A percentile compares a stretch with the other conserved stretches of the same genome.
Conservation (phyloP, 495 filamentous ascomycete species). For the Aspergillus coremiiformis region DNA sequence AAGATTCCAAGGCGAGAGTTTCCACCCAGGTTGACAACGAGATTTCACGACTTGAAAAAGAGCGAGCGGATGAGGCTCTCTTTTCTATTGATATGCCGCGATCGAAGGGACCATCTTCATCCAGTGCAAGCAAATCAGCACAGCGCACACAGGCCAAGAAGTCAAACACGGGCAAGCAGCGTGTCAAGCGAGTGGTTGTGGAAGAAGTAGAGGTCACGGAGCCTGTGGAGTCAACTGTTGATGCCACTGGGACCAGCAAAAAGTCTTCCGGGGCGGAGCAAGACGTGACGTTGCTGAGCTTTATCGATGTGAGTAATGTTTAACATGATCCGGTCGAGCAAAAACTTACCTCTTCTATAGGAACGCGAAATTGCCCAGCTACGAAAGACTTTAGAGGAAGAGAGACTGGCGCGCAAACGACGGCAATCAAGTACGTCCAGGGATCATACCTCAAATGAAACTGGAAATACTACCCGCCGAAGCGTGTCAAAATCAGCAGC, state of each 20-base stretch:
- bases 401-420: conserved; percentile 41
- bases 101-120: conserved; percentile 16
- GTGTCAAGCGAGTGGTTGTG: conserved; percentile 38
- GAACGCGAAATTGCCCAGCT: conserved; percentile 42
- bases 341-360: conserved; percentile 14
- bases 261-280: conserved; percentile 22
- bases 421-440: conserved; percentile 27
- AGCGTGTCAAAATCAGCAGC: conserved; percentile 27
- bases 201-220: conserved; percentile 33
- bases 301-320: conserved; percentile 35
- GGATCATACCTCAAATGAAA: conserved; percentile 26
- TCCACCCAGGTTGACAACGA: conserved; percentile 39
- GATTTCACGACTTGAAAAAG: conserved; percentile 35
- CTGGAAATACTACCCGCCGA: conserved; percentile 32
- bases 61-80: conserved; percentile 40
- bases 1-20: conserved; percentile 29
- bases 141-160: conserved; percentile 23
- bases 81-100: conserved; percentile 36
- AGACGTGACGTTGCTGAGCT: conserved; percentile 41
- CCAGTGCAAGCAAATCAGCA: conserved; percentile 18
- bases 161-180: conserved; percentile 39
- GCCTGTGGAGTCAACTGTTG: conserved; percentile 24
- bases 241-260: conserved; percentile 30
- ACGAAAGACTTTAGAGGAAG: conserved; percentile 44
- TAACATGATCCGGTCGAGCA: not conserved